These are phyloP conservation scores for Fusarium annulatum DNA, from an alignment of 2,329 filamentous ascomycete species.

Conservation along the genomic window DNA sequence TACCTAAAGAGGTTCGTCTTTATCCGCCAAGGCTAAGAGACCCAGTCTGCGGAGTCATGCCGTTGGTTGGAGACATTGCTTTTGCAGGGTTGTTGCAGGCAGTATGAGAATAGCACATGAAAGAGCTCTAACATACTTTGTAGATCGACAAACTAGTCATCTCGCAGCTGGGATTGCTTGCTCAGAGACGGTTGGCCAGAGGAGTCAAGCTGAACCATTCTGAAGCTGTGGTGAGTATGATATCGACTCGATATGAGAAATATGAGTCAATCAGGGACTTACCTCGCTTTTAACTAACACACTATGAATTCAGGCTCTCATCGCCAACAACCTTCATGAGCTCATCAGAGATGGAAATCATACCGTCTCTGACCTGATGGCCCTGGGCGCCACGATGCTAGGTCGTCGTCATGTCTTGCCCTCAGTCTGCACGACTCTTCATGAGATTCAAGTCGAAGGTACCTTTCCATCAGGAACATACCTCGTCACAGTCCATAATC, in stretches of 20 bases:
- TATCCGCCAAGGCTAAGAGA: conserved; percentile 15
- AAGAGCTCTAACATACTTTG: conserved; percentile 21
- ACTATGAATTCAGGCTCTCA: conserved; percentile 69
- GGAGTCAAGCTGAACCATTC: conserved; percentile 91
- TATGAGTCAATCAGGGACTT: neutral
- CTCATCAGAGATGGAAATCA: conserved; percentile 97
- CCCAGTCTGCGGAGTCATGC: conserved; percentile 19
- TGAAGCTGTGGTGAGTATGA: conserved; percentile 78
- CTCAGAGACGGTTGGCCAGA: conserved; percentile 87
- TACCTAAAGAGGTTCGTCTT: conserved; percentile 60
- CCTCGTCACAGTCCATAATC: conserved; percentile 92
- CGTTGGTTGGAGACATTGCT: conserved; percentile 20
- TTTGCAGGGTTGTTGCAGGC: conserved; percentile 36
- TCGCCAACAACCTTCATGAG: conserved; percentile 91
- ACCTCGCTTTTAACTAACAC: conserved; percentile 11
- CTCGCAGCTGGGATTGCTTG: conserved; percentile 86
- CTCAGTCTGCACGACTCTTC: conserved; percentile 80
- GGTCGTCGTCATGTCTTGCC: conserved; percentile 92
- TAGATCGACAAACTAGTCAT: conserved; percentile 97
- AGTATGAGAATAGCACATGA: neutral
- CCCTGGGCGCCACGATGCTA: conserved; percentile 89
- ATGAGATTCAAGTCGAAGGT: conserved; percentile 91
- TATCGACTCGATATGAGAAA: neutral
- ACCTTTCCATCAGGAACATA: conserved; percentile 93
- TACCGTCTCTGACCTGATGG: conserved; percentile 92